Evolutionary conservation across 1,284 basidiomycete genomes (phyloP).

Genomic region (Irpex sp.): DNA sequence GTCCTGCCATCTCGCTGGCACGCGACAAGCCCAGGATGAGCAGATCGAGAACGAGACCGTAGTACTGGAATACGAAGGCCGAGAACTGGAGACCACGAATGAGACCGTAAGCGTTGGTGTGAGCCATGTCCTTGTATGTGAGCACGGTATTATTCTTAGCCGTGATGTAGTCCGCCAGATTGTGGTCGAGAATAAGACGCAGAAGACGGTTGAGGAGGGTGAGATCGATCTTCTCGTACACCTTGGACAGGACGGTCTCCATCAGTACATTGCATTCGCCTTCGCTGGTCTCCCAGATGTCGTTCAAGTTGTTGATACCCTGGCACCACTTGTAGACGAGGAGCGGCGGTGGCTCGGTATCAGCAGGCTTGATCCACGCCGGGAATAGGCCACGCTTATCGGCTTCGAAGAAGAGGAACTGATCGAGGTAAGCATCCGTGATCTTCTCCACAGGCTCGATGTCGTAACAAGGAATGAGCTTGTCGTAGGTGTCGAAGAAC

Average conservation of each 20-base stretch:
- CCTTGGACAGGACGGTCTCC: constrained; percentile 94
- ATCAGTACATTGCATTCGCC: constrained; percentile 96
- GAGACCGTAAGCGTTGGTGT: constrained; percentile 87
- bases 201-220: constrained; percentile 91
- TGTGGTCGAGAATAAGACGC: constrained; percentile 93
- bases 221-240: constrained; percentile 96
- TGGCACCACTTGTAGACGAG: constrained; percentile 98
- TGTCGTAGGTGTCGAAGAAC: constrained; percentile 94
- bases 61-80: constrained; percentile 96
- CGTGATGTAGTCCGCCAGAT: constrained; percentile 96
- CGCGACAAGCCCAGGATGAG: constrained; percentile 91
- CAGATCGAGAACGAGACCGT: constrained; percentile 86
- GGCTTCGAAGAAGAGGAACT: constrained; percentile 88
- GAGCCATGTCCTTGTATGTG: constrained; percentile 65
- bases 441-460: constrained; percentile 99
- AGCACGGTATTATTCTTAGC: constrained; percentile 91
- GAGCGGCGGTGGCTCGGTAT: constrained; percentile 92
- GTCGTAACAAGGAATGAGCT: constrained; percentile 95
- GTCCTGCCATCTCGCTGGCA: constrained; percentile 95
- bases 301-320: constrained; percentile 89
- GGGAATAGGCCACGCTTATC: constrained; percentile 97
- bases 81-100: constrained; percentile 96
- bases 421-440: constrained; percentile 94
- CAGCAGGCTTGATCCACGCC: constrained; percentile 95
- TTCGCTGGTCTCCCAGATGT: constrained; percentile 95